Evolutionary conservation across 2,329 filamentous ascomycete species (phyloP).

Genomic region (Diplodia mutila): DNA sequence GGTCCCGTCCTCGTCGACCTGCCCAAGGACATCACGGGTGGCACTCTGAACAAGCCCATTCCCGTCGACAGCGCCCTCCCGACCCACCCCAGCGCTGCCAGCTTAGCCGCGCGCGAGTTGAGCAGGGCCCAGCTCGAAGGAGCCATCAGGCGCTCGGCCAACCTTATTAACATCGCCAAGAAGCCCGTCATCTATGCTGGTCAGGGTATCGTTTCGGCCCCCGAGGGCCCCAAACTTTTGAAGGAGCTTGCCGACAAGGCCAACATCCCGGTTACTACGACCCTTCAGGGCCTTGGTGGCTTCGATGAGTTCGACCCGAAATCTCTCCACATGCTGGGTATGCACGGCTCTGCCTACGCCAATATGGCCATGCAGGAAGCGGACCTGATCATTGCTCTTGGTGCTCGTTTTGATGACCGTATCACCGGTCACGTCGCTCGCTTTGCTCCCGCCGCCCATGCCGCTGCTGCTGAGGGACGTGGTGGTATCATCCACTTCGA

Average conservation of each 20-base stretch:
- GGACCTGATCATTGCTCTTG: conserved; percentile 92
- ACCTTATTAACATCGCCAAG: conserved; percentile 85
- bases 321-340: conserved; percentile 96
- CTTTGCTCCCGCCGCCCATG: conserved; percentile 87
- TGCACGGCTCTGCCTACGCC: conserved; percentile 96
- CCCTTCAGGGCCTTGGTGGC: conserved; percentile 87
- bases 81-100: conserved; percentile 82
- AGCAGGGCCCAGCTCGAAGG: conserved; percentile 71
- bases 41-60: conserved; percentile 80
- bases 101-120: conserved; percentile 75
- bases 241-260: conserved; percentile 88
- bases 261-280: conserved; percentile 92
- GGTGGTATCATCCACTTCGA: conserved; percentile 98
- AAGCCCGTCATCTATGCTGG: conserved; percentile 96
- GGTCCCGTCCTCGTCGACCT: conserved; percentile 95
- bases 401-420: conserved; percentile 93
- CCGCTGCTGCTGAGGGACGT: conserved; percentile 79
- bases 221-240: conserved; percentile 77
- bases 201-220: conserved; percentile 79
- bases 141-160: conserved; percentile 76
- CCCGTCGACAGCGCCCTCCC: conserved; percentile 76
- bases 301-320: conserved; percentile 94
- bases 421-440: conserved; percentile 81
- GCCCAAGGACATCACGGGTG: conserved; percentile 93
- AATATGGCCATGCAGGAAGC: conserved; percentile 98